Evolutionary conservation across 352 stramenopile species (phyloP), one percentile per base, ranked within the genome.

Genomic region (Pythium insidiosum): DNA sequence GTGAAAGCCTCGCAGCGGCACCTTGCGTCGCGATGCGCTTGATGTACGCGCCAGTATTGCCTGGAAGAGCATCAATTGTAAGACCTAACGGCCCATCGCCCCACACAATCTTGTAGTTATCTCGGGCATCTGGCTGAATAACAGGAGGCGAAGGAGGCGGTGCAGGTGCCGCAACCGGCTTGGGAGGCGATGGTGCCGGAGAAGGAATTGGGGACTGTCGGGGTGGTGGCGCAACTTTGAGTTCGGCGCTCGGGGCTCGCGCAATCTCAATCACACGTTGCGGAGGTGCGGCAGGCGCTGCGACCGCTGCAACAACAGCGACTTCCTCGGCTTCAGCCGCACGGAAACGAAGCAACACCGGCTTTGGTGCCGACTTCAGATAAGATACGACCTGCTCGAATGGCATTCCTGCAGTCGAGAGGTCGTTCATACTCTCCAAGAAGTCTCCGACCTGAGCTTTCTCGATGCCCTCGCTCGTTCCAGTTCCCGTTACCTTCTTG

Each of bases 401-500:
- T 21, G 78, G 67, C 69, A 91, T 88, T 6, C 59, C 57, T 1
- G 56, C 56, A 0, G 74, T 79, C 39, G 66, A 61, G 20, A 83
- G 80, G 18, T 76, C 74, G 49, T 90, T 90, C 71, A 94, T 89
- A 25, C 59, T 84, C 50, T 87, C 74, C 28, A 94, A 59, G 22
- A 81, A 82, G 23, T 94, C 81, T 21, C 81, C 81, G 28, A 91
- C 63, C 28, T 91, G 78, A 3, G 81, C 81, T 41, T 79, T 79
- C 45, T 94, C 78, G 19, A 94, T 88, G 25, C 81, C 81, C 19
- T 66, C 51, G 2, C 70, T 87, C 16, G 74, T 87, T 35, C 81
- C 81, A 0, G 81, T 94, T 22, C 81, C 81, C 12, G 81, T 94
- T 22, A 94, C 76, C 44, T 89, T 89, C 53, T 91, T 94, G 35